These are phyloP conservation scores for Mycocentrospora acerina DNA, from an alignment of 2,329 filamentous ascomycete genomes.

Conservation along the genomic window DNA sequence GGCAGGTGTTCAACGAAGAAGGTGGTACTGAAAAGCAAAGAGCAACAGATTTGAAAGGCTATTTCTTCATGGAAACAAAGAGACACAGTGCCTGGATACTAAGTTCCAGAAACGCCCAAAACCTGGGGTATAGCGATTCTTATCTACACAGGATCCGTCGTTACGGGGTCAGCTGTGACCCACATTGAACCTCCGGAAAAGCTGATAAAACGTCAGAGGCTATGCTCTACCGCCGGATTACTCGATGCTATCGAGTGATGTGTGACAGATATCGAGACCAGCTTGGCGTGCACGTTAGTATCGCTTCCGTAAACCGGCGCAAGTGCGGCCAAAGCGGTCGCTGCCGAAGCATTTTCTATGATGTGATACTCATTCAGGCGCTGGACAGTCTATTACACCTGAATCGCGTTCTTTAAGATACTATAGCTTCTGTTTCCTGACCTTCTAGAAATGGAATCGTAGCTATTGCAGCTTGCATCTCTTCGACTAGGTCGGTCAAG, in stretches of 20 bases:
- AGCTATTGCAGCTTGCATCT: no score
- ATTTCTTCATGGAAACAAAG: slow-evolving; percentile 5
- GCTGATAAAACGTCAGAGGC: slow-evolving; percentile 19
- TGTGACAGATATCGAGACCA: slow-evolving; percentile 32
- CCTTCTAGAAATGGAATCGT: no score
- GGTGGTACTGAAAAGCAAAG: slow-evolving; percentile 4
- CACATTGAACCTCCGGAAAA: slow-evolving; percentile 14
- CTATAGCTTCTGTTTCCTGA: no score
- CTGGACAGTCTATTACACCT: not conserved
- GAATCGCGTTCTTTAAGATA: no score
- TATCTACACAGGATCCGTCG: slow-evolving; percentile 26
- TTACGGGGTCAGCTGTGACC: slow-evolving; percentile 6
- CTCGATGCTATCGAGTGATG: slow-evolving; percentile 38
- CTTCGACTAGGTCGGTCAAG: no score
- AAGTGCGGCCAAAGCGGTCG: slow-evolving; percentile 8
- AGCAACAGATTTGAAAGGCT: slow-evolving; percentile 5
- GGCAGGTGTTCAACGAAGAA: not conserved
- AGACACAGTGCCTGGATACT: slow-evolving; percentile 2
- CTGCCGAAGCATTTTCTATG: slow-evolving; percentile 4
- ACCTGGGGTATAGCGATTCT: slow-evolving; percentile 39
- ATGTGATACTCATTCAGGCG: not conserved
- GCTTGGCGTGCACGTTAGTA: slow-evolving; percentile 19
- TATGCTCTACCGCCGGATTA: slow-evolving; percentile 27
- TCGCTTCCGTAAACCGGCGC: slow-evolving; percentile 16
- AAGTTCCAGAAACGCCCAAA: slow-evolving; percentile 23